Evolutionary conservation across 352 stramenopile species (phyloP).

Genomic region (Blastocystis hominis): DNA sequence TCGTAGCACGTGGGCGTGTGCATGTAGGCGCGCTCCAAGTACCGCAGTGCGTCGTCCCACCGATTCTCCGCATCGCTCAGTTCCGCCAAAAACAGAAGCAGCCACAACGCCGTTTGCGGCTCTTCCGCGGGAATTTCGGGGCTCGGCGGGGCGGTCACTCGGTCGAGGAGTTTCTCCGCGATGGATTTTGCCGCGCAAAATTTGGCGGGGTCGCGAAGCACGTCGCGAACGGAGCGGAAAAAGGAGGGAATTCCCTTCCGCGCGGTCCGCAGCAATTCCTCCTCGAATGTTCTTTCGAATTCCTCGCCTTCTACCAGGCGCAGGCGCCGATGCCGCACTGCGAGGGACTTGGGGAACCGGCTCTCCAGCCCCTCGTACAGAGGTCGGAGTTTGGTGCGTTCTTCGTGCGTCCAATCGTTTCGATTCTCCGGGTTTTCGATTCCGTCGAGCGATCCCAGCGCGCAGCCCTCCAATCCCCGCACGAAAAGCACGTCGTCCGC

Average conservation of each 20-base stretch:
- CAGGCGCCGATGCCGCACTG: background rate
- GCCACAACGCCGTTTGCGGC: background rate
- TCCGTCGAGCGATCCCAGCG: background rate
- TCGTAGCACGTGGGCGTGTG: constrained; percentile 50
- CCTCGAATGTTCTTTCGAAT: background rate
- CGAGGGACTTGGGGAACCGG: background rate
- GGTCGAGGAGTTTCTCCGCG: background rate
- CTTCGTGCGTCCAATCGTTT: background rate
- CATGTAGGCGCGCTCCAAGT: background rate
- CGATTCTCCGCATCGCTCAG: background rate
- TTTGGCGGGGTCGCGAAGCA: background rate
- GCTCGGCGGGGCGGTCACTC: too few species aligned
- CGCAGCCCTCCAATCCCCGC: background rate
- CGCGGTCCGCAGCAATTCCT: background rate
- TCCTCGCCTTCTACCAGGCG: background rate
- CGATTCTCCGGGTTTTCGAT: background rate
- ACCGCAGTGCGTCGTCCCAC: background rate
- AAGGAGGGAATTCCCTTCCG: background rate
- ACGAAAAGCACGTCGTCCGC: background rate
- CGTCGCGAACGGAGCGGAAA: background rate
- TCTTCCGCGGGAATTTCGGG: background rate
- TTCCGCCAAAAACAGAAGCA: constrained; percentile 1
- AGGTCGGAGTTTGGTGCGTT: background rate
- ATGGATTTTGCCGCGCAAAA: background rate
- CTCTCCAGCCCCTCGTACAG: background rate